phyloP scores from a whole-genome alignment of 2,329 filamentous ascomycete genomes.

The Podosphaera xanthii region DNA sequence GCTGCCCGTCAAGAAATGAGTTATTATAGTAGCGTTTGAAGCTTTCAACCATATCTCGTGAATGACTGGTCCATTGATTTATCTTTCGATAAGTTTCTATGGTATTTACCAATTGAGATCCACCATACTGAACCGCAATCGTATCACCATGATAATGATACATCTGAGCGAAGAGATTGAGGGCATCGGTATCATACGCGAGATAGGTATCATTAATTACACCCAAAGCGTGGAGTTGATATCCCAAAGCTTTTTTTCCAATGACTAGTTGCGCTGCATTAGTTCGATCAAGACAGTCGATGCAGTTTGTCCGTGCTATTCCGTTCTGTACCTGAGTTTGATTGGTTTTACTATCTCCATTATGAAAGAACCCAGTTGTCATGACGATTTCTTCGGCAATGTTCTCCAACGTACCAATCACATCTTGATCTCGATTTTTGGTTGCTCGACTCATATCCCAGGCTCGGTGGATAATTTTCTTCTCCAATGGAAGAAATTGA shows the following conservation, averaged over 20 bases:
- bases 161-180: conserved; percentile 95
- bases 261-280: conserved; percentile 97
- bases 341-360: conserved; percentile 48
- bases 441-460: conserved; percentile 97
- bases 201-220: conserved; percentile 59
- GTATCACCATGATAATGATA: conserved; percentile 95
- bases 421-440: conserved; percentile 78
- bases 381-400: conserved; percentile 75
- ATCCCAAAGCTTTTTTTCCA: conserved; percentile 75
- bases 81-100: conserved; percentile 99
- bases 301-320: conserved; percentile 86
- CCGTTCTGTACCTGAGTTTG: conserved; percentile 64
- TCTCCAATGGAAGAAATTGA: conserved; percentile 64
- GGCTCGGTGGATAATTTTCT: conserved; percentile 79
- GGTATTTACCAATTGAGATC: conserved; percentile 91
- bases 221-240: conserved; percentile 79
- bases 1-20: conserved; percentile 89
- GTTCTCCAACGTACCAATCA: conserved; percentile 72
- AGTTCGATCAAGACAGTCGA: conserved; percentile 89
- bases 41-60: conserved; percentile 94
- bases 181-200: conserved; percentile 84
- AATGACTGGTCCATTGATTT: conserved; percentile 96
- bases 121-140: conserved; percentile 92
- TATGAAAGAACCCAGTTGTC: conserved; percentile 84
- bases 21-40: conserved; percentile 99